A percentile compares a stretch with the other conserved stretches of the same genome.
Conservation (phyloP, 2,329 filamentous ascomycete genomes). For the Phialocephala sp. region DNA sequence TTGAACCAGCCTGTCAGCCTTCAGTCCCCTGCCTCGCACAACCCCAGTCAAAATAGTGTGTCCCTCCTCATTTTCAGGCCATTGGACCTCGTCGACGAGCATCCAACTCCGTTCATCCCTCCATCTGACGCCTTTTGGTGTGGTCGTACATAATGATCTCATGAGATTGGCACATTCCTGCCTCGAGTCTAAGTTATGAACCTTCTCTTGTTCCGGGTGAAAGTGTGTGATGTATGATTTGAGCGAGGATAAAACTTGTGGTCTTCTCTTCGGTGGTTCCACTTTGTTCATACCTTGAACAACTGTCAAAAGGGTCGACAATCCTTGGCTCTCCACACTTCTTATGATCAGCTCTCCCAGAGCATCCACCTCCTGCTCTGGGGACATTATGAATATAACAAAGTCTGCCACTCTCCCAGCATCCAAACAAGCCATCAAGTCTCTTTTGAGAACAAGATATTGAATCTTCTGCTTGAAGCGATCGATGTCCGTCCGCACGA, state of each 20-base stretch:
- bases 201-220: conserved; percentile 88
- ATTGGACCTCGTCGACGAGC: conserved; percentile 82
- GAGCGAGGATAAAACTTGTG: conserved; percentile 79
- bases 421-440: conserved; percentile 80
- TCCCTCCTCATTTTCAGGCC: conserved; percentile 65
- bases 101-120: conserved; percentile 96
- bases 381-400: conserved; percentile 83
- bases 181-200: conserved; percentile 85
- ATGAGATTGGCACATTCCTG: conserved; percentile 93
- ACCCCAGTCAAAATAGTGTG: conserved; percentile 81
- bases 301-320: conserved; percentile 88
- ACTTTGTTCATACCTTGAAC: conserved; percentile 81
- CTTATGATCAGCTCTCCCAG: conserved; percentile 85
- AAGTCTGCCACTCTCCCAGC: conserved; percentile 90
- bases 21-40: conserved; percentile 83
- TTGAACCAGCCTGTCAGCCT: conserved; percentile 88
- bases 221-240: conserved; percentile 95
- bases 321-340: conserved; percentile 89
- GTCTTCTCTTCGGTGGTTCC: conserved; percentile 78
- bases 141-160: conserved; percentile 87
- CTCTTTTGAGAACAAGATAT: conserved; percentile 76
- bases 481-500: conserved; percentile 74
- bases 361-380: conserved; percentile 81
- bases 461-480: conserved; percentile 95
- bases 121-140: conserved; percentile 94